Evolutionary conservation across 768 basidiomycete species (phyloP).

Genomic region (Lentinus brumalis): DNA sequence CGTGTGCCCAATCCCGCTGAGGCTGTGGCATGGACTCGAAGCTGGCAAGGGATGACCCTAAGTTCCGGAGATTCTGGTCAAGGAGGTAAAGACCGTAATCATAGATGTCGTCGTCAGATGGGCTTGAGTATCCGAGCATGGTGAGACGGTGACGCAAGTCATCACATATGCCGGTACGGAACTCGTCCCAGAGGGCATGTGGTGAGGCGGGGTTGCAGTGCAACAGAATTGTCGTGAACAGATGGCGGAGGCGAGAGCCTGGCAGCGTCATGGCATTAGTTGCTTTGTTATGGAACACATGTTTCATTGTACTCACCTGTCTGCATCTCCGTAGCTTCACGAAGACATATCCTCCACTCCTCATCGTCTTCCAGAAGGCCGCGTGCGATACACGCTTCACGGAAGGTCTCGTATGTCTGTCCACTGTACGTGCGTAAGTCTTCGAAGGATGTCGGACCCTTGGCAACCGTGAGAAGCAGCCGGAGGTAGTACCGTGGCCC

Average conservation of each 20-base stretch:
- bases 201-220: conserved; percentile 36
- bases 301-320: too few species aligned
- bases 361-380: conserved; percentile 47
- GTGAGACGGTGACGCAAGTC: conserved; percentile 29
- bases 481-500: conserved; percentile 46
- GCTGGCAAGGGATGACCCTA: conserved; percentile 29
- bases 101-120: conserved; percentile 36
- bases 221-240: conserved; percentile 43
- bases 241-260: conserved; percentile 35
- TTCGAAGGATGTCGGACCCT: conserved; percentile 35
- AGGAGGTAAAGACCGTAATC: conserved; percentile 48
- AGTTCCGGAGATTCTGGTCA: conserved; percentile 29
- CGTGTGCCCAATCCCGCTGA: conserved; percentile 28
- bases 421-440: conserved; percentile 32
- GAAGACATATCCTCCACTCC: conserved; percentile 45
- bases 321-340: conserved; percentile 43
- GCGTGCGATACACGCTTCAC: conserved; percentile 40
- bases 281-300: too few species aligned
- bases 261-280: conserved; percentile 41
- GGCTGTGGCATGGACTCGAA: conserved; percentile 36
- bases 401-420: conserved; percentile 32
- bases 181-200: conserved; percentile 41
- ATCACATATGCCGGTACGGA: too few species aligned
- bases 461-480: conserved; percentile 40
- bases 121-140: conserved; percentile 5